Evolutionary conservation across 345 rosid species (phyloP), one percentile per base, ranked within the genome.

Genomic region (Rhodamnia rubescens): DNA sequence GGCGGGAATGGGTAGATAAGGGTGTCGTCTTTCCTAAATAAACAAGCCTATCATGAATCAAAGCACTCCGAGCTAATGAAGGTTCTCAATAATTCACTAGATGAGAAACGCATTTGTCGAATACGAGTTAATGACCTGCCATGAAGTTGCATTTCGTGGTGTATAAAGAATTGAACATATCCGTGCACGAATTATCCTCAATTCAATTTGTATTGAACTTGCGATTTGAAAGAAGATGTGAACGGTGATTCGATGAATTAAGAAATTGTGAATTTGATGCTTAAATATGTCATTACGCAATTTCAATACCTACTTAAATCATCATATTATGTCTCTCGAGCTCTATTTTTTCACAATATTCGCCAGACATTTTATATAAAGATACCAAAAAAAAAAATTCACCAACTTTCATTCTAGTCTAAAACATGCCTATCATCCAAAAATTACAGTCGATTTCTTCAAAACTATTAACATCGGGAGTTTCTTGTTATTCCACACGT

Each of bases 201-300:
- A n/a, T n/a, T n/a, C 42, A 29, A 29, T 61, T 1, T 61, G 16
- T 15, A 3, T 0, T 0, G 0, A 27, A 27, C 6, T 40, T 10
- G 8, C 7, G 21, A 61, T 61, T 14, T 61, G 42, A 14, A 61
- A 61, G 40, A 61, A 27, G 0, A 3, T 1, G 0, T 61, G 22
- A 29, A 61, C 0, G 11, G 11, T 29, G 20, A 29, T 61, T 3
- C 36, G 2, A 61, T 61, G 42, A 15, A 61, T 61, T 6, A 7
- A 61, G 75, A 29, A 40, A 61, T 5, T 3, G 1, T 15, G 75
- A 29, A 61, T 61, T 29, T 29, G 42, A 61, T 61, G 6, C 6
- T 61, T 0, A 0, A 0, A 29, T 61, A 61, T 0, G 12, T 61
- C 16, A 4, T 29, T 29, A 61, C 16, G 74, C 74, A 61, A 29